Conservation (phyloP, 768 basidiomycete genomes). For the Rickenella mellea region DNA sequence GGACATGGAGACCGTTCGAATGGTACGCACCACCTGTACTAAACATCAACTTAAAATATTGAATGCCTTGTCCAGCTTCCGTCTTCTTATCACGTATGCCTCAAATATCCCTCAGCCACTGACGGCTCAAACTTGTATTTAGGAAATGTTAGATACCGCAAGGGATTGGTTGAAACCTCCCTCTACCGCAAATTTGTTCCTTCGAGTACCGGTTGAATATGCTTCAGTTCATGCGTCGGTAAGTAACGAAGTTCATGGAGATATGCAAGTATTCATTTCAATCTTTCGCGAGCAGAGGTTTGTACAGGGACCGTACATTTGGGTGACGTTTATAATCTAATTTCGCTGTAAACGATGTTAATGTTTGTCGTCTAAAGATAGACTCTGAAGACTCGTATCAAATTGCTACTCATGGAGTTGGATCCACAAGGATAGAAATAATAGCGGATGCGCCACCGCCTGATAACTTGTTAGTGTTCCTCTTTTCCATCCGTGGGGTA, state of each 20-base stretch:
- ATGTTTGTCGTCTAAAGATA: too few species aligned
- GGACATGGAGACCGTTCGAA: slow-evolving; percentile 80
- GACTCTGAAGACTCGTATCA: slow-evolving; percentile 84
- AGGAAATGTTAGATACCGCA: slow-evolving; percentile 77
- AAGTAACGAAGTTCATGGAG: too few species aligned
- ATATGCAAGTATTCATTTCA: too few species aligned
- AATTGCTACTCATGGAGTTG: slow-evolving; percentile 77
- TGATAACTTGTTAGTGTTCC: too few species aligned
- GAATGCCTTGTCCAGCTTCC: slow-evolving; percentile 46
- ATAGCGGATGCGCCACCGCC: slow-evolving; percentile 80
- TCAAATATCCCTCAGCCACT: slow-evolving; percentile 6
- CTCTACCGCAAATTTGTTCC: slow-evolving; percentile 63
- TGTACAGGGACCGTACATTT: too few species aligned
- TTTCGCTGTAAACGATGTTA: too few species aligned
- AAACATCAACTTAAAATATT: slow-evolving; percentile 7
- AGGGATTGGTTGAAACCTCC: slow-evolving; percentile 84
- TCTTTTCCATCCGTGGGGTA: too few species aligned
- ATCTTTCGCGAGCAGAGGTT: too few species aligned
- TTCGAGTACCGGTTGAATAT: too few species aligned
- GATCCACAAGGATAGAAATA: slow-evolving; percentile 78
- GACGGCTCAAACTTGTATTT: too few species aligned
- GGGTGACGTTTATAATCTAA: too few species aligned
- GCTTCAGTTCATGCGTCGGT: too few species aligned
- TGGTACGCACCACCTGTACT: slow-evolving; percentile 43
- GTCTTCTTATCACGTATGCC: background rate